These are phyloP conservation scores for Pseudogymnoascus destructans DNA, from an alignment of 2,329 filamentous ascomycete species.

Conservation along the genomic window DNA sequence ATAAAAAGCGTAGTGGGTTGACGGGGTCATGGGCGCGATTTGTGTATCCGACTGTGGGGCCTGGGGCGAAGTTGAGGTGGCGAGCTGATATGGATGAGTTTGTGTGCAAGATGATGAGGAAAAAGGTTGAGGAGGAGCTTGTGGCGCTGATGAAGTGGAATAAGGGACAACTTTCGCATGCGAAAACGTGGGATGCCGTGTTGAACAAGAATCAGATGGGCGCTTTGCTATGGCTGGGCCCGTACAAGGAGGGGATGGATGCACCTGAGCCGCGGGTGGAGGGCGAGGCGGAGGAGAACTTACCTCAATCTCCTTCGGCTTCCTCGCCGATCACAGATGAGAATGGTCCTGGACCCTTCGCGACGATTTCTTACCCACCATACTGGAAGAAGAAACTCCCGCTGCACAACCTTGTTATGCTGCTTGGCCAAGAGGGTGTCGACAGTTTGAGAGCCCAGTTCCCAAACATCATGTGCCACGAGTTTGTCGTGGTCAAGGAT, in stretches of 20 bases:
- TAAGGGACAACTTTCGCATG: constrained; percentile 26
- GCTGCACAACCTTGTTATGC: constrained; percentile 38
- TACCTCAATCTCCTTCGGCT: background rate
- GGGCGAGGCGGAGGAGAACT: constrained; percentile 16
- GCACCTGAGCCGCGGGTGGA: background rate
- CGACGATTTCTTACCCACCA: constrained; percentile 28
- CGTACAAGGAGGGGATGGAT: background rate
- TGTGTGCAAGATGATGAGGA: constrained; percentile 38
- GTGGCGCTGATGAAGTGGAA: constrained; percentile 27
- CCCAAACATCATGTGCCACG: constrained; percentile 24
- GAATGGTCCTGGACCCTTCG: constrained; percentile 29
- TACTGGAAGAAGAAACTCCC: constrained; percentile 30
- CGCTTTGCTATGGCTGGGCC: constrained; percentile 20
- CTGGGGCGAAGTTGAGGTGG: constrained; percentile 27
- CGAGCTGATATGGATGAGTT: constrained; percentile 43
- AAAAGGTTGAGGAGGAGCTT: constrained; percentile 35
- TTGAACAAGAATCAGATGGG: constrained; percentile 25
- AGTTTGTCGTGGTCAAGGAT: constrained; percentile 31
- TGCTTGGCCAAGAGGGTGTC: constrained; percentile 38
- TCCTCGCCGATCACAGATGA: constrained; percentile 10
- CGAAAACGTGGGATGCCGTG: constrained; percentile 35
- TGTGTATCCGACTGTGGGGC: background rate
- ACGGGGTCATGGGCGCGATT: constrained; percentile 9
- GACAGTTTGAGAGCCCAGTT: constrained; percentile 29
- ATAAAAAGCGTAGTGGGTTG: background rate